phyloP scores from a whole-genome alignment of 2,329 filamentous ascomycete species.

The Lachnellula occidentalis region DNA sequence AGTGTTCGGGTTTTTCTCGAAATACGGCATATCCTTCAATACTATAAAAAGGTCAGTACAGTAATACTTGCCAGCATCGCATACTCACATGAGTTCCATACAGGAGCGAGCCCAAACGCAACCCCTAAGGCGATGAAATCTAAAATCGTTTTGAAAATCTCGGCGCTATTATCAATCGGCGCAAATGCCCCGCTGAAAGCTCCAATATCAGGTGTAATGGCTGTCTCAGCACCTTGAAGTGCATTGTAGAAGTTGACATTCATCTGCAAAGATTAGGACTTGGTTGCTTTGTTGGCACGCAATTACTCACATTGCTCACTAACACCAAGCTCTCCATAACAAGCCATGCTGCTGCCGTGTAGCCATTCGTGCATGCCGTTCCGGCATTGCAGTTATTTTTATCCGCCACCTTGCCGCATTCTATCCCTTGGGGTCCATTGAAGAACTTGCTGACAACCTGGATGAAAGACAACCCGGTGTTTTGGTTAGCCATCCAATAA shows the following conservation, averaged over 20 bases:
- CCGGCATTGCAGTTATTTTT: background rate
- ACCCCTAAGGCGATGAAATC: background rate
- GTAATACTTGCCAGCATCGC: background rate
- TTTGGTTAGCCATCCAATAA: background rate
- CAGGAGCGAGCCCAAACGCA: background rate
- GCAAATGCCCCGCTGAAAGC: background rate
- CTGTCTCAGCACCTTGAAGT: background rate
- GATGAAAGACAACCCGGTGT: background rate
- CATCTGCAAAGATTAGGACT: background rate
- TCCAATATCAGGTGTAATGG: background rate
- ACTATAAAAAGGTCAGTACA: background rate
- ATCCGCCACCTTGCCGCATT: background rate
- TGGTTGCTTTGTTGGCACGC: background rate
- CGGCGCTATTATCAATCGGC: background rate
- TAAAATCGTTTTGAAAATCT: background rate
- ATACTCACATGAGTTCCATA: background rate
- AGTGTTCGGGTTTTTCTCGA: background rate
- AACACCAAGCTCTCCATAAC: background rate
- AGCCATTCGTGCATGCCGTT: background rate
- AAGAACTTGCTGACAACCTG: background rate
- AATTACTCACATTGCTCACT: background rate
- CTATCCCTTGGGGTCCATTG: background rate
- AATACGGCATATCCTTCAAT: background rate
- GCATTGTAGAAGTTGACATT: slow-evolving; percentile 1
- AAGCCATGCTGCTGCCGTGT: background rate